Evolutionary conservation across 345 rosid species (phyloP).

Genomic region (Barbarea vulgaris): DNA sequence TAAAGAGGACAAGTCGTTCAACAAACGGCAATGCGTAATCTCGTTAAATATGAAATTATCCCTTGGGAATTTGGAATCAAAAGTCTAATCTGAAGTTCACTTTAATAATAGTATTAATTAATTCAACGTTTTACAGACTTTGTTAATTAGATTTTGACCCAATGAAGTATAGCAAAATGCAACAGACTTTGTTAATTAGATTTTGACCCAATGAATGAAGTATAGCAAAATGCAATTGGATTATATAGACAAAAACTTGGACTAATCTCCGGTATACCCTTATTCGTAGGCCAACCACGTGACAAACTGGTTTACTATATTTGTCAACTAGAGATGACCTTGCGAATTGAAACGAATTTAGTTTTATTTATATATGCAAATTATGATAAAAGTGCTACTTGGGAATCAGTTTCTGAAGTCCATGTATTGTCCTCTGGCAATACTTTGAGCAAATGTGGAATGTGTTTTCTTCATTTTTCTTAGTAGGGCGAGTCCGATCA

Average conservation of each 20-base stretch:
- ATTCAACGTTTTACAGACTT: background rate
- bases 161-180: background rate
- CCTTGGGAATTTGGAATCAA: conserved; percentile 1
- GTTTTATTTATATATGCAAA: too few relatives aligned
- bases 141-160: conserved; percentile 2
- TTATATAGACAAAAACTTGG: background rate
- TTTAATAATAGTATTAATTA: background rate
- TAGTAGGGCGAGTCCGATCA: too few relatives aligned
- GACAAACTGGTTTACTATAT: background rate
- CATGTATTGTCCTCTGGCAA: too few relatives aligned
- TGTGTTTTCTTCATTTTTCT: too few relatives aligned
- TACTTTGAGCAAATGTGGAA: too few relatives aligned
- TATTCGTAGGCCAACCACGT: background rate
- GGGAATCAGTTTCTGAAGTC: too few relatives aligned
- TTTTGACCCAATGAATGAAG: conserved; percentile 12
- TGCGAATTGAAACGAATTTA: background rate
- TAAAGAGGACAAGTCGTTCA: conserved; percentile 23
- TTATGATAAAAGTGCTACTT: too few relatives aligned
- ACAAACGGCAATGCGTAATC: conserved; percentile 14
- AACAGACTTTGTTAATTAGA: background rate
- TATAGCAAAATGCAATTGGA: background rate
- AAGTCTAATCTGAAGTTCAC: background rate
- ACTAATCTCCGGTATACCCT: background rate
- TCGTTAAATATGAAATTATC: background rate
- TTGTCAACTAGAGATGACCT: background rate